These are phyloP conservation scores for Dujonia santamariae DNA, from an alignment of 1,139 yeast genomes.

Conservation along the genomic window DNA sequence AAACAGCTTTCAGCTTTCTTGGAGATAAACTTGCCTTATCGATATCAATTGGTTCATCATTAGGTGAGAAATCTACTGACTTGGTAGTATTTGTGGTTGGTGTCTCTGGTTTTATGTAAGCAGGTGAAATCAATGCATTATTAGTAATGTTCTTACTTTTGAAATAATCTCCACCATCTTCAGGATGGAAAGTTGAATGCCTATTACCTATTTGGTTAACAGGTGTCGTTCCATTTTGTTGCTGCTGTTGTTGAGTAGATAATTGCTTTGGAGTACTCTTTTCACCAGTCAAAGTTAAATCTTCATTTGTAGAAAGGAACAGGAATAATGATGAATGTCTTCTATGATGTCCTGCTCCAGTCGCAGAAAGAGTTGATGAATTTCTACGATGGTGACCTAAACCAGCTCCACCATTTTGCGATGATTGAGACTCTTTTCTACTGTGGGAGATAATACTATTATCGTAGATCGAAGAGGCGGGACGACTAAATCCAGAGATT, in stretches of 20 bases:
- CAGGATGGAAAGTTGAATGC: neutral
- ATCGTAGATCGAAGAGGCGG: constrained; percentile 45
- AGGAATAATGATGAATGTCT: constrained; percentile 49
- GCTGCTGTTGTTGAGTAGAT: neutral
- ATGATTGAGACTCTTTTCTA: constrained; percentile 5
- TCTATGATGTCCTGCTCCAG: constrained; percentile 18
- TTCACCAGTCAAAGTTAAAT: constrained; percentile 6
- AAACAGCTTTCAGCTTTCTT: constrained; percentile 29
- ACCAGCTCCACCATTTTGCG: neutral
- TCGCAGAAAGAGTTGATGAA: constrained; percentile 13
- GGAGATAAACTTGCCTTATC: constrained; percentile 37
- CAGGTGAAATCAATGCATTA: constrained; percentile 21
- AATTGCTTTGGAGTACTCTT: constrained; percentile 5
- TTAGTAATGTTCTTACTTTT: constrained; percentile 4
- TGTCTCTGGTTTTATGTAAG: constrained; percentile 20
- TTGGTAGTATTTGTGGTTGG: neutral
- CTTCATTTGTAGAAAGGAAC: constrained; percentile 27
- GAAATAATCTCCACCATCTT: constrained; percentile 3
- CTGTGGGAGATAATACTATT: constrained; percentile 27
- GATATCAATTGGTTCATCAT: constrained; percentile 23
- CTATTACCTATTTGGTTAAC: neutral
- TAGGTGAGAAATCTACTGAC: constrained; percentile 2
- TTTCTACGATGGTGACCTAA: constrained; percentile 15
- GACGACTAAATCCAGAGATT: constrained; percentile 23
- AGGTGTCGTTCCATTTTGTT: neutral